Evolutionary conservation across 129 eudicot genomes (phyloP).

Genomic region (Kitagawia praeruptora): DNA sequence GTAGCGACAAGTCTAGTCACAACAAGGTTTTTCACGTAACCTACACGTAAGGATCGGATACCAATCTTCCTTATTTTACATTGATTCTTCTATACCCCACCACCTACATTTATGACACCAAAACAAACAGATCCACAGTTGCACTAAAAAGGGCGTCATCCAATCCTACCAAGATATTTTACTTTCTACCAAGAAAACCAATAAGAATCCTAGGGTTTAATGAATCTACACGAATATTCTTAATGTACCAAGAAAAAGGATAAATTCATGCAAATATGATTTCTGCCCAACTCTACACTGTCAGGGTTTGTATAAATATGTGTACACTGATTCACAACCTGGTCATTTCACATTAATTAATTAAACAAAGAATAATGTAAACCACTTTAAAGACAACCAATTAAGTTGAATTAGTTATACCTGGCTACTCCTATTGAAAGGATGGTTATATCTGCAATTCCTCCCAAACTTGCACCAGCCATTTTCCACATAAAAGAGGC

Average conservation of each 20-base stretch:
- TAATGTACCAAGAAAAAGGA: too few species aligned
- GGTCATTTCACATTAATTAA: too few species aligned
- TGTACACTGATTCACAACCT: too few species aligned
- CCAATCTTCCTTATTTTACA: neutral
- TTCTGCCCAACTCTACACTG: too few species aligned
- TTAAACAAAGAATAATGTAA: too few species aligned
- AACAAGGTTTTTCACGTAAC: too few species aligned
- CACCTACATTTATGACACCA: neutral
- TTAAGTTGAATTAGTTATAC: slow-evolving; percentile 18
- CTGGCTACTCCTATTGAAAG: slow-evolving; percentile 48
- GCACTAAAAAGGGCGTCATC: neutral
- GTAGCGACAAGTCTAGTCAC: too few species aligned
- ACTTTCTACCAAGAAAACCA: too few species aligned
- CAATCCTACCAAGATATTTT: neutral
- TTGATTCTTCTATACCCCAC: neutral
- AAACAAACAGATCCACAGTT: neutral
- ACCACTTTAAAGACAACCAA: neutral
- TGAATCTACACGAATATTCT: too few species aligned
- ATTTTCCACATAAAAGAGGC: slow-evolving; percentile 51
- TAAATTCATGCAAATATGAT: too few species aligned
- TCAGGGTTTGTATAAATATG: too few species aligned
- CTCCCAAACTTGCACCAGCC: slow-evolving; percentile 68
- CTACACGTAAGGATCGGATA: neutral
- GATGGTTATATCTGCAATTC: slow-evolving; percentile 86
- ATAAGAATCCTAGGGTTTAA: too few species aligned